These are phyloP conservation scores for Populus davidiana DNA, from an alignment of 345 rosid species.

Conservation along the genomic window DNA sequence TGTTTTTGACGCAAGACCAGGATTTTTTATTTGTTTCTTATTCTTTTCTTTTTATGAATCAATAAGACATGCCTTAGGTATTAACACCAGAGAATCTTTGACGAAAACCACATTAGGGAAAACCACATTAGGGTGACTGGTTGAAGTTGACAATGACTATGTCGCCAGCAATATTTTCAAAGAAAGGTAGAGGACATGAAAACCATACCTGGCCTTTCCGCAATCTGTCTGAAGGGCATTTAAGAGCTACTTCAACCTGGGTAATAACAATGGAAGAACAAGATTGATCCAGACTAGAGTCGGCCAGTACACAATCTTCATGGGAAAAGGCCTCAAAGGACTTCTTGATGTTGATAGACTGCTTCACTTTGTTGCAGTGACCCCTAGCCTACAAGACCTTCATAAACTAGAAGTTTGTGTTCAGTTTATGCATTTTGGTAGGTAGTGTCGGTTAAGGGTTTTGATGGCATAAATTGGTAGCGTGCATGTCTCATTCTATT, in stretches of 20 bases:
- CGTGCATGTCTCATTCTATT: too few relatives aligned
- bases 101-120: not conserved
- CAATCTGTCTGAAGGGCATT: slow-evolving; percentile 93
- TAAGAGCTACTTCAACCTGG: slow-evolving; percentile 83
- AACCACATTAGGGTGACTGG: not conserved
- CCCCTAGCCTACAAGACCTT: slow-evolving; percentile 95
- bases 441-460: slow-evolving; percentile 10
- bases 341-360: slow-evolving; percentile 68
- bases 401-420: slow-evolving; percentile 84
- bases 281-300: slow-evolving; percentile 79
- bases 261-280: slow-evolving; percentile 76
- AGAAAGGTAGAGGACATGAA: slow-evolving; percentile 11
- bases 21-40: too few relatives aligned
- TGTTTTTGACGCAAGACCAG: not conserved
- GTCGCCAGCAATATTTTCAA: not conserved
- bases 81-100: not conserved
- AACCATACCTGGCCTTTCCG: slow-evolving; percentile 90
- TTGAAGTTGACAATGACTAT: not conserved
- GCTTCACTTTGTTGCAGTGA: slow-evolving; percentile 87
- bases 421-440: slow-evolving; percentile 81
- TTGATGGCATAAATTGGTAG: too few relatives aligned
- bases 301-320: slow-evolving; percentile 95
- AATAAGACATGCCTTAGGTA: too few relatives aligned
- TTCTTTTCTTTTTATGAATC: too few relatives aligned
- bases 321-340: slow-evolving; percentile 97